Evolutionary conservation across 2,329 filamentous ascomycete genomes (phyloP).

Genomic region (Paramyrothecium roridum): DNA sequence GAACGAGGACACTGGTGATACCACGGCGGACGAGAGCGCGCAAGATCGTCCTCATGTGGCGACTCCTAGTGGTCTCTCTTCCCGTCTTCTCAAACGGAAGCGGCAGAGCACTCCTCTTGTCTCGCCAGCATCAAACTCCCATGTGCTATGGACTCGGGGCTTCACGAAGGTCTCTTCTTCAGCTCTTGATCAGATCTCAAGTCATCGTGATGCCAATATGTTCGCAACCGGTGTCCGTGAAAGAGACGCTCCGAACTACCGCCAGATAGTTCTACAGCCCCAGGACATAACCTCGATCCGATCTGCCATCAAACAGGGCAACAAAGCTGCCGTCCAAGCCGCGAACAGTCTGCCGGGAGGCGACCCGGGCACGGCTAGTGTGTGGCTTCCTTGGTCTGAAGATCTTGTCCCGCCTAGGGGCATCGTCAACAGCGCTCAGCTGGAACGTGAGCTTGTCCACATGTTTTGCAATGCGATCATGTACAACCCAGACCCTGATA

Average conservation of each 20-base stretch:
- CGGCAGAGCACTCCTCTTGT: slow-evolving; percentile 48
- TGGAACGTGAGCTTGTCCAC: slow-evolving; percentile 89
- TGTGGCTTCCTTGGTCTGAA: slow-evolving; percentile 66
- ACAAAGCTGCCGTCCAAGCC: slow-evolving; percentile 58
- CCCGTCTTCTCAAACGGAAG: slow-evolving; percentile 51
- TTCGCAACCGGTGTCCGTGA: slow-evolving; percentile 75
- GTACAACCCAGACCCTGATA: slow-evolving; percentile 86
- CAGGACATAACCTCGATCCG: slow-evolving; percentile 78
- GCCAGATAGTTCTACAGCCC: slow-evolving; percentile 68
- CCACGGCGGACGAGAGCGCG: slow-evolving; percentile 51
- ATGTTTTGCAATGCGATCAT: slow-evolving; percentile 99
- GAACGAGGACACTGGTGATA: slow-evolving; percentile 53
- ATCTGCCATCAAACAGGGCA: slow-evolving; percentile 70
- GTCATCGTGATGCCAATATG: slow-evolving; percentile 75
- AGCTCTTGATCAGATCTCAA: slow-evolving; percentile 72
- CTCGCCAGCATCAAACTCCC: slow-evolving; percentile 54
- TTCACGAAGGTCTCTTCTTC: slow-evolving; percentile 71
- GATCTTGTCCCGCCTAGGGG: slow-evolving; percentile 82
- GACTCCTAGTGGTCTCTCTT: slow-evolving; percentile 33
- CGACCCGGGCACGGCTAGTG: slow-evolving; percentile 51
- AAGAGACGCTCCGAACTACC: slow-evolving; percentile 72
- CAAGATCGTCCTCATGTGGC: slow-evolving; percentile 32
- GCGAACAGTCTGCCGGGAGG: slow-evolving; percentile 59
- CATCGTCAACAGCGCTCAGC: slow-evolving; percentile 88
- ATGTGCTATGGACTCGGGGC: slow-evolving; percentile 73